Percentiles rank a stretch among this genome's conserved stretches.
Conservation (phyloP, 192 early-diverging fungal species). For the Linnemannia hyalina region DNA sequence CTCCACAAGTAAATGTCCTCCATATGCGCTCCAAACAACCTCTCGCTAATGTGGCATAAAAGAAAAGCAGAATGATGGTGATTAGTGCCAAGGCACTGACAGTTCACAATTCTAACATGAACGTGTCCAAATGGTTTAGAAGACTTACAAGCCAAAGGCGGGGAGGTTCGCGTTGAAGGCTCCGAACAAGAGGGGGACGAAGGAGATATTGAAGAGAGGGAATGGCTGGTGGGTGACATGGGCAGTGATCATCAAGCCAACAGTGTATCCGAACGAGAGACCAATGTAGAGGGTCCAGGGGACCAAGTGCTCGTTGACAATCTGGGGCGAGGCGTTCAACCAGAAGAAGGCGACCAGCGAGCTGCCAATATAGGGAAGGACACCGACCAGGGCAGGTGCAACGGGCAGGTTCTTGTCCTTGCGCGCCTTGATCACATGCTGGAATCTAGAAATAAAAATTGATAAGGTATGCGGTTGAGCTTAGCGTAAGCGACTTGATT, state of each 20-base stretch:
- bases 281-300: conserved; percentile 77
- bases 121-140: neutral
- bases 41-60: conserved; percentile 30
- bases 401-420: conserved; percentile 68
- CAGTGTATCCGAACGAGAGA: conserved; percentile 85
- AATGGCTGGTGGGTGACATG: conserved; percentile 89
- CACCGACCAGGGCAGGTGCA: conserved; percentile 67
- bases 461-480: neutral
- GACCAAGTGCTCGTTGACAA: conserved; percentile 76
- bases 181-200: conserved; percentile 73
- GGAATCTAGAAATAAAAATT: conserved; percentile 53
- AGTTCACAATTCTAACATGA: neutral
- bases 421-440: conserved; percentile 72
- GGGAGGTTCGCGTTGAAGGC: conserved; percentile 70
- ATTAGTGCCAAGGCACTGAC: neutral
- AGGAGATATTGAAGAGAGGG: conserved; percentile 78
- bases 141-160: conserved; percentile 58
- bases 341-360: conserved; percentile 71
- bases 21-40: conserved; percentile 63
- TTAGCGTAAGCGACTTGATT: neutral
- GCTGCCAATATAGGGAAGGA: conserved; percentile 73
- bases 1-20: conserved; percentile 69
- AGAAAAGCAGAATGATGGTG: conserved; percentile 11
- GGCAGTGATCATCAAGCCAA: conserved; percentile 87
- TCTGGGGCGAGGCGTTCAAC: conserved; percentile 74